phyloP scores from a whole-genome alignment of 352 stramenopile species.

The Phytophthora colocasiae region DNA sequence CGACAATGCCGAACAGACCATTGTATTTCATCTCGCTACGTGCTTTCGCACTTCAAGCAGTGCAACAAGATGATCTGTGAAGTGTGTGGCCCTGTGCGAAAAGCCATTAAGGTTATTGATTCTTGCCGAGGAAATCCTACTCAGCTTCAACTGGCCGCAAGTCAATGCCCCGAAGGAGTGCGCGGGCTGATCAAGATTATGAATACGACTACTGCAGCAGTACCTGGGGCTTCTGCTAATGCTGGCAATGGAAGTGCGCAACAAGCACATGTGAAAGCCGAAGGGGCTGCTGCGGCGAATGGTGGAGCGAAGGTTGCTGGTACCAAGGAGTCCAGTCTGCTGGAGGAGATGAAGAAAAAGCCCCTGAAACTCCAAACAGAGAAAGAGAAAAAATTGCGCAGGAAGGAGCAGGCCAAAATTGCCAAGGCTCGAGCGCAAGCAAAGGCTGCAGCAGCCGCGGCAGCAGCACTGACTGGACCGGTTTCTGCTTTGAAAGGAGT shows the following conservation, averaged over 20 bases:
- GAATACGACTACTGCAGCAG: conserved; percentile 68
- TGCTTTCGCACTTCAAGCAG: conserved; percentile 91
- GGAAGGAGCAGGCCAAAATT: conserved; percentile 86
- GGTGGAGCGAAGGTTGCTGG: conserved; percentile 5
- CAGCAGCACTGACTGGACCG: conserved; percentile 26
- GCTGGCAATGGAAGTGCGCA: conserved; percentile 8
- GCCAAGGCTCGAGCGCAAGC: conserved; percentile 78
- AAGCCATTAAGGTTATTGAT: conserved; percentile 90
- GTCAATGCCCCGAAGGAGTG: conserved; percentile 76
- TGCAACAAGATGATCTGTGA: conserved; percentile 93
- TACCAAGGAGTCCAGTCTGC: conserved; percentile 28
- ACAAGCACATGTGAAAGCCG: conserved; percentile 23
- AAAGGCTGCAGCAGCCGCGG: conserved; percentile 59
- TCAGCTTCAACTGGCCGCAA: conserved; percentile 75
- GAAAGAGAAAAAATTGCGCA: conserved; percentile 87
- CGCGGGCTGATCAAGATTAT: conserved; percentile 90
- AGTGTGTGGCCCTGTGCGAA: conserved; percentile 86
- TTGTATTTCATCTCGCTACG: conserved; percentile 89
- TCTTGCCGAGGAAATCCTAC: conserved; percentile 77
- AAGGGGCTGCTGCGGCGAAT: conserved; percentile 12
- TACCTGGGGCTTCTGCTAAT: conserved; percentile 29
- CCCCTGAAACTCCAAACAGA: conserved; percentile 79
- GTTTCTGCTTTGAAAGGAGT: conserved; percentile 11
- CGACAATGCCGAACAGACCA: conserved; percentile 88
- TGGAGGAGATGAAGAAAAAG: conserved; percentile 76